Evolutionary conservation across 2,329 filamentous ascomycete genomes (phyloP).

Genomic region (Calonectria montana): DNA sequence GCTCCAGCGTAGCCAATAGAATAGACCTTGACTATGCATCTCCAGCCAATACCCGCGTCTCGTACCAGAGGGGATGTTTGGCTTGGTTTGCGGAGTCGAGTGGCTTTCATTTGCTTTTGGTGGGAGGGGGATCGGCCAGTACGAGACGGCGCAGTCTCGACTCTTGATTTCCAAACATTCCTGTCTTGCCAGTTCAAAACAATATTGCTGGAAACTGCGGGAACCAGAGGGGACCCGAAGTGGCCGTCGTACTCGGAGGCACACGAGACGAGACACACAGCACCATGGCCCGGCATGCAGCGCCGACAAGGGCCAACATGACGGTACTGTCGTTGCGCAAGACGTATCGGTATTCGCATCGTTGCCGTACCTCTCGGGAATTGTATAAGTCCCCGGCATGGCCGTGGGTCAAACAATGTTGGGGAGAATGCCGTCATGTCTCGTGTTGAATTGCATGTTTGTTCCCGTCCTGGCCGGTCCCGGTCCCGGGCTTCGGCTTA

Average conservation of each 20-base stretch:
- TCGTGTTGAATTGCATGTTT: conserved; percentile 29
- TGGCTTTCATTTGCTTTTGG: conserved; percentile 3
- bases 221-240: background rate
- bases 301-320: background rate
- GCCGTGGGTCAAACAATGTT: conserved; percentile 12
- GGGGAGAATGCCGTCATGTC: conserved; percentile 24
- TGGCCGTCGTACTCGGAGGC: background rate
- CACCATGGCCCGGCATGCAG: conserved; percentile 31
- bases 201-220: background rate
- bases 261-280: background rate
- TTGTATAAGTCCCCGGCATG: background rate
- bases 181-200: background rate
- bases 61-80: background rate
- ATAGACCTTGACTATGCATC: background rate
- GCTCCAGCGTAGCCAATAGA: conserved; percentile 7
- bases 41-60: background rate
- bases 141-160: background rate
- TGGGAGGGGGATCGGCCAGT: background rate
- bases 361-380: background rate
- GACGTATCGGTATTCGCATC: conserved; percentile 8
- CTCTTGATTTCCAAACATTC: background rate
- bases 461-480: conserved; percentile 21
- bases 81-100: background rate
- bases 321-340: background rate
- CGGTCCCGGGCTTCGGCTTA: background rate